Evolutionary conservation across 225 moss, liverwort and hornwort species (phyloP).

Genomic region (Sphagnum tenellum): DNA sequence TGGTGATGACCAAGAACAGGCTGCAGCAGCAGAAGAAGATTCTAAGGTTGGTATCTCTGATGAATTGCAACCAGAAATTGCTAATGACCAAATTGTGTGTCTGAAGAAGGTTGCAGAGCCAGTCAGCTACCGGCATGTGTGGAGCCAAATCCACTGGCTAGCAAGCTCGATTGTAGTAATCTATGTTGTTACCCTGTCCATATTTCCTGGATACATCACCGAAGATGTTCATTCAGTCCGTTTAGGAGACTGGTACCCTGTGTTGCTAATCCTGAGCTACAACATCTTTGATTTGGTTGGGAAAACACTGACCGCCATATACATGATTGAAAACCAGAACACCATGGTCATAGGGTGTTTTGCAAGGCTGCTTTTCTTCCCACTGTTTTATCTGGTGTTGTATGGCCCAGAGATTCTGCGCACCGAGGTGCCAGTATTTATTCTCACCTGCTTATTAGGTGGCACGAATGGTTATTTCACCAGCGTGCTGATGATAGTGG

Average conservation of each 20-base stretch:
- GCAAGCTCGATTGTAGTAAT: slow-evolving; percentile 29
- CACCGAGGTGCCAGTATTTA: slow-evolving; percentile 58
- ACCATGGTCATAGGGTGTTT: slow-evolving; percentile 30
- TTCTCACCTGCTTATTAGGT: slow-evolving; percentile 59
- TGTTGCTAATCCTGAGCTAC: slow-evolving; percentile 51
- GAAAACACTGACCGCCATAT: slow-evolving; percentile 45
- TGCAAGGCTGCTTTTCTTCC: slow-evolving; percentile 61
- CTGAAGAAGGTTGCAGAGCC: slow-evolving; percentile 32
- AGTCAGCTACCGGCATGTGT: slow-evolving; percentile 31
- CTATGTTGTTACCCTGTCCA: slow-evolving; percentile 57
- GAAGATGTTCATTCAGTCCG: slow-evolving; percentile 71
- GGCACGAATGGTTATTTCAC: slow-evolving; percentile 75
- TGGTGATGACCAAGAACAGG: slow-evolving; percentile 6
- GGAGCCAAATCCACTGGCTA: slow-evolving; percentile 61
- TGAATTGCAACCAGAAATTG: slow-evolving; percentile 14
- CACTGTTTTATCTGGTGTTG: slow-evolving; percentile 45
- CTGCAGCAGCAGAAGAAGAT: not conserved
- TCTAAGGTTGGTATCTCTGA: slow-evolving; percentile 32
- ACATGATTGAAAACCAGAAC: slow-evolving; percentile 33
- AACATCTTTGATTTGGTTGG: slow-evolving; percentile 65
- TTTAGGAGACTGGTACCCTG: slow-evolving; percentile 75
- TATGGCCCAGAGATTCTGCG: slow-evolving; percentile 62
- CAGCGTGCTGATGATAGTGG: slow-evolving; percentile 54
- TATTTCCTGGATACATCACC: slow-evolving; percentile 72
- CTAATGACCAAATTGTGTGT: slow-evolving; percentile 23